These are phyloP conservation scores for Quercus variabilis DNA, from an alignment of 306 rosid species.

Conservation along the genomic window DNA sequence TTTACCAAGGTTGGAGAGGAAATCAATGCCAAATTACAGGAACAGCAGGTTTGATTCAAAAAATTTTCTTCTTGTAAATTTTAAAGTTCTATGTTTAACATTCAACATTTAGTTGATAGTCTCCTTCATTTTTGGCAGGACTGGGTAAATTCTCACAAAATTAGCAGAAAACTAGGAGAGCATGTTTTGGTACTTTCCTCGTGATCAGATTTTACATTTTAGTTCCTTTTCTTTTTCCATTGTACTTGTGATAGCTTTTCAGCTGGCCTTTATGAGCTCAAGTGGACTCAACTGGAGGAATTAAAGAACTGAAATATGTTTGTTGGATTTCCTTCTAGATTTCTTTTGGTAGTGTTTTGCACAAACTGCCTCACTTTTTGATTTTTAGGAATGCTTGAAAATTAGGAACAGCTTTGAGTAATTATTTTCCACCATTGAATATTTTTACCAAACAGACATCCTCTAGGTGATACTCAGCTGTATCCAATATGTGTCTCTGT, in stretches of 20 bases:
- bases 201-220: background rate
- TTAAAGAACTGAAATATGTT: background rate
- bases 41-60: constrained; percentile 57
- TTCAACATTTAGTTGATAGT: constrained; percentile 5
- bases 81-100: constrained; percentile 1
- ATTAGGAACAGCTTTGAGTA: background rate
- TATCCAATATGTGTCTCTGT: background rate
- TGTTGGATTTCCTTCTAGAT: background rate
- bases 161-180: constrained; percentile 33
- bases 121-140: constrained; percentile 45
- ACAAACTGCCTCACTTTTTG: background rate
- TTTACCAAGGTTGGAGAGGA: constrained; percentile 49
- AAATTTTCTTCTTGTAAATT: constrained; percentile 8
- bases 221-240: background rate
- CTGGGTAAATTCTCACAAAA: constrained; percentile 42
- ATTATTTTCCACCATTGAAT: background rate
- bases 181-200: constrained; percentile 40
- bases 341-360: background rate
- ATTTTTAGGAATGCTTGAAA: background rate
- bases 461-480: background rate
- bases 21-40: constrained; percentile 48
- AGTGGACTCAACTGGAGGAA: background rate
- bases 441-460: background rate
- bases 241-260: background rate
- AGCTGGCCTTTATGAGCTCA: background rate